Evolutionary conservation across 345 rosid genomes (phyloP).

Genomic region (Sonneratia alba): DNA sequence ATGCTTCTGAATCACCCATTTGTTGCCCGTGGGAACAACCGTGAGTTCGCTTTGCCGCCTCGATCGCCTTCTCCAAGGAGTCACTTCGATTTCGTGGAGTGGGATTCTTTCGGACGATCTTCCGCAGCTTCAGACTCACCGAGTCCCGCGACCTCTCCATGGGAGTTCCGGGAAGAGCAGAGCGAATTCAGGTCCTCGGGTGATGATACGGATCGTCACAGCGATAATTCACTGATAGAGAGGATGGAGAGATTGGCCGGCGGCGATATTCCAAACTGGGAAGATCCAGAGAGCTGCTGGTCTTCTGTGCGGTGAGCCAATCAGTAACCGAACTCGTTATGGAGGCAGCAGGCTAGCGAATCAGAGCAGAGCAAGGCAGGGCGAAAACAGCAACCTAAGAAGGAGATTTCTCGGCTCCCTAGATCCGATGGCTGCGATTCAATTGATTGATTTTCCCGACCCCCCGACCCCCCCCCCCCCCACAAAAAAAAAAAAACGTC

Average conservation of each 20-base stretch:
- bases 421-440: not conserved
- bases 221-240: not conserved
- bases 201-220: not conserved
- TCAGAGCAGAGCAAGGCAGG: not conserved
- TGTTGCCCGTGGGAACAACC: conserved; percentile 5
- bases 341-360: not conserved
- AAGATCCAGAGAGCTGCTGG: conserved; percentile 5
- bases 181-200: not conserved
- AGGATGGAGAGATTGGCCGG: not conserved
- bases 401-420: not conserved
- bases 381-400: not conserved
- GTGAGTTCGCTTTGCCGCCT: not conserved
- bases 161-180: not conserved
- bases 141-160: not conserved
- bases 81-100: conserved; percentile 9
- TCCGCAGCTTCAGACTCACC: not conserved
- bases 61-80: conserved; percentile 8
- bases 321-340: not conserved
- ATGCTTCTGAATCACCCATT: conserved; percentile 74
- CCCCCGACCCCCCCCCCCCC: not conserved
- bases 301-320: not conserved
- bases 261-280: not conserved
- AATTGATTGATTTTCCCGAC: not conserved
- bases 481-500: not conserved
- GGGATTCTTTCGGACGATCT: not conserved